Conservation (phyloP, 1,139 yeast species). For the Protomyces inouyei region DNA sequence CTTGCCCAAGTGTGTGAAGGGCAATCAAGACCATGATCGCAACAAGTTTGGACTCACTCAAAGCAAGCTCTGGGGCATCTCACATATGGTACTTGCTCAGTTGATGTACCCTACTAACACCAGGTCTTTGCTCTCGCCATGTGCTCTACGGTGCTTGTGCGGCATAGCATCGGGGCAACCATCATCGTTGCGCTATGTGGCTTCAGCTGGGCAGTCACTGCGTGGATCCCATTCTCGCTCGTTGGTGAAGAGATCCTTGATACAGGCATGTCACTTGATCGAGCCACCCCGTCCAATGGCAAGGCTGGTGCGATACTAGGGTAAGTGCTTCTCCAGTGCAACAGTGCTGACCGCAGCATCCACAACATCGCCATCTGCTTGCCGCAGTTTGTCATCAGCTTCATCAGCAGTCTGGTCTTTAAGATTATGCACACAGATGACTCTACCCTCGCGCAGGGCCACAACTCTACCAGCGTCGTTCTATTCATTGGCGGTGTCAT, state of each 20-base stretch:
- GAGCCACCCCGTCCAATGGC: slow-evolving; percentile 17
- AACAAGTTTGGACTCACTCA: slow-evolving; percentile 12
- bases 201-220: slow-evolving; percentile 43
- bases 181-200: slow-evolving; percentile 41
- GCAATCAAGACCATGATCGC: not conserved
- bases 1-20: slow-evolving; percentile 29
- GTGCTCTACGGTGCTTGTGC: slow-evolving; percentile 37
- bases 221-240: slow-evolving; percentile 45
- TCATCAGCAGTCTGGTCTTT: slow-evolving; percentile 42
- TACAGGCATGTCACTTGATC: slow-evolving; percentile 5
- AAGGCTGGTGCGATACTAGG: slow-evolving; percentile 27
- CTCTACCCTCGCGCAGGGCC: not conserved
- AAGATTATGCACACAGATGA: slow-evolving; percentile 34
- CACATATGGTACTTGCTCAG: slow-evolving; percentile 21
- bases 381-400: slow-evolving; percentile 43
- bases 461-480: not conserved
- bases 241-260: slow-evolving; percentile 41
- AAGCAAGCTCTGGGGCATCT: slow-evolving; percentile 8
- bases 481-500: not conserved
- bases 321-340: slow-evolving; percentile 40
- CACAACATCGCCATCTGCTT: slow-evolving; percentile 44
- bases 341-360: slow-evolving; percentile 37
- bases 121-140: slow-evolving; percentile 40
- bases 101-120: slow-evolving; percentile 40
- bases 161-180: slow-evolving; percentile 37